Conservation (phyloP, 2,329 filamentous ascomycete genomes). For the Aspergillus luchuensis region DNA sequence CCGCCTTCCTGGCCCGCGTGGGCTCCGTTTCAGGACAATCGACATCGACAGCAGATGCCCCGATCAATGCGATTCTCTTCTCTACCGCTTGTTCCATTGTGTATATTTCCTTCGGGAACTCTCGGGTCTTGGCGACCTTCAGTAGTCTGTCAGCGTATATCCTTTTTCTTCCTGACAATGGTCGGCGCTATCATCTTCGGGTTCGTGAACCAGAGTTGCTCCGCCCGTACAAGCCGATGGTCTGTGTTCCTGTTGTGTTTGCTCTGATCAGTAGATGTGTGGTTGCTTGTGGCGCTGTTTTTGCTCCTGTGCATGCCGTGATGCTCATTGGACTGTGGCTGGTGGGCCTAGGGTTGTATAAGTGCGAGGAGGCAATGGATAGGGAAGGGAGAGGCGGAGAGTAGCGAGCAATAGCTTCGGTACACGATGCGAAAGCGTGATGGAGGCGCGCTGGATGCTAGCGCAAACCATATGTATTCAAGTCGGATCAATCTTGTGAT, state of each 20-base stretch:
- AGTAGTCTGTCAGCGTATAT: conserved; percentile 20
- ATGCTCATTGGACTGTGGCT: conserved; percentile 16
- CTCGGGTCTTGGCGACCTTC: conserved; percentile 19
- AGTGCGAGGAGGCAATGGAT: conserved; percentile 8
- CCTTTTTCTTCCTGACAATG: conserved; percentile 19
- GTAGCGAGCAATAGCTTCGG: too few relatives aligned
- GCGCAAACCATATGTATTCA: too few relatives aligned
- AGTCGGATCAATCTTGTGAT: too few relatives aligned
- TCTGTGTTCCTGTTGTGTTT: conserved; percentile 12
- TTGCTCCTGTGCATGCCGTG: conserved; percentile 15
- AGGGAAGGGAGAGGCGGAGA: not conserved
- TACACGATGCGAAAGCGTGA: too few relatives aligned
- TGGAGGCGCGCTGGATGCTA: too few relatives aligned
- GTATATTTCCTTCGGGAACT: conserved; percentile 21
- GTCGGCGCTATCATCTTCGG: conserved; percentile 17
- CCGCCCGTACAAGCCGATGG: conserved; percentile 18
- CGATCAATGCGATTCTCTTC: conserved; percentile 18
- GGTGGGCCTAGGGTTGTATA: conserved; percentile 13
- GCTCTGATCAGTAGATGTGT: conserved; percentile 16
- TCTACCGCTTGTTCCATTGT: conserved; percentile 12
- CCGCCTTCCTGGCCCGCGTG: conserved; percentile 11
- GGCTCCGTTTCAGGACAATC: not conserved
- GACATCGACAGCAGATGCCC: conserved; percentile 8
- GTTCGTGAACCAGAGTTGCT: conserved; percentile 15
- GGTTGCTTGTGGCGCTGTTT: conserved; percentile 12